A percentile compares a stretch with the other conserved stretches of the same genome.
These are phyloP conservation scores for Cichorium intybus DNA, from an alignment of 140 eudicot genomes.

Conservation along the genomic window DNA sequence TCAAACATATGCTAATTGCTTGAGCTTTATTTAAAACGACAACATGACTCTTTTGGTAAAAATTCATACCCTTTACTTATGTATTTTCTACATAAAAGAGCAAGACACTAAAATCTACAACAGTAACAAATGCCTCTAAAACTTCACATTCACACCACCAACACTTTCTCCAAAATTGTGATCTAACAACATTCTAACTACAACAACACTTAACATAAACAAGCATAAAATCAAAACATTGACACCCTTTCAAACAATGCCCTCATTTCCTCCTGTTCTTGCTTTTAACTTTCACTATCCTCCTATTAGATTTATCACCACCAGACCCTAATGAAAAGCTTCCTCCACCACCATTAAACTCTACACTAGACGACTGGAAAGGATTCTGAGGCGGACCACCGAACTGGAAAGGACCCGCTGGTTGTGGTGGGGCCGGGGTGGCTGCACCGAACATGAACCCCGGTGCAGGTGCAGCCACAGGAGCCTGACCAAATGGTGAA, in stretches of 20 bases:
- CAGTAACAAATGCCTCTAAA: conserved; percentile 22
- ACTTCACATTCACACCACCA: conserved; percentile 19
- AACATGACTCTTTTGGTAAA: background rate
- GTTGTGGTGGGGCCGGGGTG: conserved; percentile 13
- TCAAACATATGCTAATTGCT: too few relatives aligned
- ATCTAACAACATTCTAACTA: conserved; percentile 31
- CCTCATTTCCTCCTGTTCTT: conserved; percentile 52
- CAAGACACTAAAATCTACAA: conserved; percentile 5
- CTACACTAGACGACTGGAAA: conserved; percentile 51
- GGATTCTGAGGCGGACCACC: conserved; percentile 33
- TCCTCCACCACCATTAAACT: conserved; percentile 61
- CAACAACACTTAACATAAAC: conserved; percentile 28
- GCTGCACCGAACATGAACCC: conserved; percentile 60
- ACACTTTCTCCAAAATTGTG: conserved; percentile 34
- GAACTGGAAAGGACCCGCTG: conserved; percentile 48
- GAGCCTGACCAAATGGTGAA: conserved; percentile 36
- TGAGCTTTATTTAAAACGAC: background rate
- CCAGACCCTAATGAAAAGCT: conserved; percentile 84
- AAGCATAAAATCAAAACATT: background rate
- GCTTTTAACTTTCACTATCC: conserved; percentile 46
- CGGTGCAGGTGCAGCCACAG: conserved; percentile 30
- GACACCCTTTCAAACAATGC: background rate
- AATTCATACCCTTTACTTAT: conserved; percentile 17
- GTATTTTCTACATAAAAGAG: conserved; percentile 19
- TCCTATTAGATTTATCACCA: conserved; percentile 70